Conservation (phyloP, 495 filamentous ascomycete species). For the Talaromyces borbonicus region DNA sequence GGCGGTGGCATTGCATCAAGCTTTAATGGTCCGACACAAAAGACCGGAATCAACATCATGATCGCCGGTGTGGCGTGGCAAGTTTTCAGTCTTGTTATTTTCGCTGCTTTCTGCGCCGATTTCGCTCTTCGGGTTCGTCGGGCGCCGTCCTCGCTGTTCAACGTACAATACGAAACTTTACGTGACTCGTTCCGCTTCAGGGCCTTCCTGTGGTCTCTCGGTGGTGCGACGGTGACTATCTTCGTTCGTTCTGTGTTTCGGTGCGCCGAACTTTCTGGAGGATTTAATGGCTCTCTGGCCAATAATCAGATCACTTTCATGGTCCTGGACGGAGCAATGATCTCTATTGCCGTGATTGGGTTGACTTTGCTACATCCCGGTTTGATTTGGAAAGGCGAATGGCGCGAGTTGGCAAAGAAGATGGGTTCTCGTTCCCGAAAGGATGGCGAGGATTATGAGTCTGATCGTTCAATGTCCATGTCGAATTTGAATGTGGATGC, state of each 20-base stretch:
- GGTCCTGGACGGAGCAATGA: constrained; percentile 63
- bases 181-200: constrained; percentile 10
- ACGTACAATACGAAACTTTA: constrained; percentile 7
- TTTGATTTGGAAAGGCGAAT: constrained; percentile 8
- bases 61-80: constrained; percentile 46
- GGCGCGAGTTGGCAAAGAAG: constrained; percentile 2
- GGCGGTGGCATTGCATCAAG: constrained; percentile 44
- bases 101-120: constrained; percentile 40
- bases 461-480: background rate
- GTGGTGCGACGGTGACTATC: constrained; percentile 45
- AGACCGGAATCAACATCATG: constrained; percentile 42
- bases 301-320: constrained; percentile 54
- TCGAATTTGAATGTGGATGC: background rate
- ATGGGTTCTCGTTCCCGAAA: background rate
- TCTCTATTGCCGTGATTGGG: constrained; percentile 44
- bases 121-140: constrained; percentile 36
- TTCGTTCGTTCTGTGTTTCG: constrained; percentile 54
- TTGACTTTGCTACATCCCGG: constrained; percentile 54
- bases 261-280: constrained; percentile 53
- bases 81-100: constrained; percentile 41
- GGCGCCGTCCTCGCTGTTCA: constrained; percentile 2
- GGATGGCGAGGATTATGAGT: background rate
- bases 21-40: constrained; percentile 17
- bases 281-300: constrained; percentile 49
- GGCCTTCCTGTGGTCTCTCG: constrained; percentile 23